Conservation (phyloP, 2,329 filamentous ascomycete species). For the Graphilbum fragrans region DNA sequence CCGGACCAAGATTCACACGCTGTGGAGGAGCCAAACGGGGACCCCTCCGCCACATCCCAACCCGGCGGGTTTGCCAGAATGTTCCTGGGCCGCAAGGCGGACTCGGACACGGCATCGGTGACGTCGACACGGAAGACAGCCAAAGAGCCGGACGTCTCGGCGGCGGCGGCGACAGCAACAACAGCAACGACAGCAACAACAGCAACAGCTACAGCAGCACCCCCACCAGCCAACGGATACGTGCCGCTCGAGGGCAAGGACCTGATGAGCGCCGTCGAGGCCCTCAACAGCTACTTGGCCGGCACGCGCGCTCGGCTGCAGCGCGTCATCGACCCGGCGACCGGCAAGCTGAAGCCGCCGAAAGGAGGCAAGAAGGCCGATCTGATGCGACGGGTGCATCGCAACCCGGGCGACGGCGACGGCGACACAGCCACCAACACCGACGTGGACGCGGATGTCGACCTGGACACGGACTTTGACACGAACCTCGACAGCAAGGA, state of each 20-base stretch:
- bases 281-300: constrained; percentile 78
- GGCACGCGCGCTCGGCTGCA: constrained; percentile 63
- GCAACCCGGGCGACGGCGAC: constrained; percentile 22
- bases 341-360: constrained; percentile 46
- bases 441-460: neutral
- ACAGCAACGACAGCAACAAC: neutral
- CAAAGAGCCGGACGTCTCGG: neutral
- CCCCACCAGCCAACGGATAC: neutral
- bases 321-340: constrained; percentile 48
- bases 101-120: neutral
- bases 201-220: neutral
- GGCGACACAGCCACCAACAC: neutral
- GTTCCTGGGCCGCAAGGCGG: too few relatives aligned
- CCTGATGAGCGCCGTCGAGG: constrained; percentile 66
- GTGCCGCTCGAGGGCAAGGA: constrained; percentile 61
- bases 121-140: neutral
- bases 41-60: too few relatives aligned
- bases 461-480: neutral
- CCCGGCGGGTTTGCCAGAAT: too few relatives aligned
- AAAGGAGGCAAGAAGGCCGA: constrained; percentile 14
- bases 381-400: too few relatives aligned
- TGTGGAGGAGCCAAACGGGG: too few relatives aligned
- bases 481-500: neutral
- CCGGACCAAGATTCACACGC: too few relatives aligned
- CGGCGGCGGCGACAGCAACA: neutral